A percentile compares a stretch with the other conserved stretches of the same genome.
Conservation (phyloP, 495 filamentous ascomycete species). For the Rusavskia elegans region DNA sequence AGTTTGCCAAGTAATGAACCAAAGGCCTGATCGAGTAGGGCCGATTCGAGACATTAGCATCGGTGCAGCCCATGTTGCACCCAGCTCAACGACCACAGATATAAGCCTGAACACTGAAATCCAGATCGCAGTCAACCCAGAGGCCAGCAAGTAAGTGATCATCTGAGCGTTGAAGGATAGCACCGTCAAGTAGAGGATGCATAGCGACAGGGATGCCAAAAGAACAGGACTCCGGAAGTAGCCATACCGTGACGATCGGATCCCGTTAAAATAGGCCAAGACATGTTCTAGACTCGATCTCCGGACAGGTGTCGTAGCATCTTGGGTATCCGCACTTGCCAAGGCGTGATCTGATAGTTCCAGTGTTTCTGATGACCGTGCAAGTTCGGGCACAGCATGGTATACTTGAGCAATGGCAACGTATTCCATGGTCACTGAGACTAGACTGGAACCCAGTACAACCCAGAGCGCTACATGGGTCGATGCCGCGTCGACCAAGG, state of each 20-base stretch:
- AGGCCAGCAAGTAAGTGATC: constrained; percentile 10
- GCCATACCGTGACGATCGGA: neutral
- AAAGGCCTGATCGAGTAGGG: constrained; percentile 39
- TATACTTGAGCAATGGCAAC: constrained; percentile 38
- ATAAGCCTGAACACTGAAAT: constrained; percentile 4
- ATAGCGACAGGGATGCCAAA: constrained; percentile 8
- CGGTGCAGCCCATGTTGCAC: constrained; percentile 11
- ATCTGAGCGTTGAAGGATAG: constrained; percentile 11
- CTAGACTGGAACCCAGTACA: constrained; percentile 23
- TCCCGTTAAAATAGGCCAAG: neutral
- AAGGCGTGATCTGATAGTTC: neutral
- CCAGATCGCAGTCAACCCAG: constrained; percentile 1
- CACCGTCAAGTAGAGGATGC: constrained; percentile 12
- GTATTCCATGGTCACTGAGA: constrained; percentile 37
- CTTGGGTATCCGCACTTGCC: neutral
- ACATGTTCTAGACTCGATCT: neutral
- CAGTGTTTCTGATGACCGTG: neutral
- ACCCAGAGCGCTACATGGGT: constrained; percentile 32
- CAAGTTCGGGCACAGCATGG: constrained; percentile 21
- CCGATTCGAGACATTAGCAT: constrained; percentile 38
- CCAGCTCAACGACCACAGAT: constrained; percentile 4
- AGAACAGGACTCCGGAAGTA: constrained; percentile 7
- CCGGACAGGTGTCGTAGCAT: neutral
- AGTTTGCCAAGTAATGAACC: constrained; percentile 50
- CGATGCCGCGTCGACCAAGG: constrained; percentile 29